phyloP scores from a whole-genome alignment of 2,329 filamentous ascomycete species.

The Hirsutella thompsonii region DNA sequence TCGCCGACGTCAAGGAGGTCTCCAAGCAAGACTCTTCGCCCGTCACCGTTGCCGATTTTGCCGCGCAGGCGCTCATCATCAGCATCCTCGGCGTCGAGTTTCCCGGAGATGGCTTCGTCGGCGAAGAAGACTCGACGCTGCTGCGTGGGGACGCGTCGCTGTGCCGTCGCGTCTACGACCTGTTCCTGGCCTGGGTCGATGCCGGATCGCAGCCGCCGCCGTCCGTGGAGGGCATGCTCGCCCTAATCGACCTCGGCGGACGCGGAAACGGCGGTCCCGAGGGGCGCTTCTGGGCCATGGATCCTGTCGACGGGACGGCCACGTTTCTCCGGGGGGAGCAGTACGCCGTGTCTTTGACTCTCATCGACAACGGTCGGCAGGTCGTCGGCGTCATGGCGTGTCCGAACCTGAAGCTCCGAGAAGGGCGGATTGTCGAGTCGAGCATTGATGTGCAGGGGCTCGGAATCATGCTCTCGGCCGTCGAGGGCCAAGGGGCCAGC shows the following conservation, averaged over 20 bases:
- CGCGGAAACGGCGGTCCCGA: slow-evolving; percentile 20
- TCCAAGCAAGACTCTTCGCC: slow-evolving; percentile 46
- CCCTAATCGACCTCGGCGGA: slow-evolving; percentile 47
- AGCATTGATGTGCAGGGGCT: slow-evolving; percentile 18
- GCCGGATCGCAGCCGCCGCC: not conserved
- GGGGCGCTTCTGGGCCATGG: slow-evolving; percentile 45
- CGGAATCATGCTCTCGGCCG: slow-evolving; percentile 22
- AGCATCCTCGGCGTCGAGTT: slow-evolving; percentile 38
- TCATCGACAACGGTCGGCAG: slow-evolving; percentile 44
- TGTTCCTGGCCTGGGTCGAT: slow-evolving; percentile 24
- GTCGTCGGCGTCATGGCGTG: slow-evolving; percentile 47
- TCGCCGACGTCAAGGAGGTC: slow-evolving; percentile 30
- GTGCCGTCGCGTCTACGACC: slow-evolving; percentile 39
- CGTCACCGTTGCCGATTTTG: slow-evolving; percentile 52
- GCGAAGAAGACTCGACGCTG: slow-evolving; percentile 44
- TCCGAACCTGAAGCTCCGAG: slow-evolving; percentile 36
- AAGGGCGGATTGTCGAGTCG: slow-evolving; percentile 19
- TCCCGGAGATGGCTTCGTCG: slow-evolving; percentile 43
- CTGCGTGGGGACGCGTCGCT: slow-evolving; percentile 35
- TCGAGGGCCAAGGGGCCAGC: slow-evolving; percentile 5
- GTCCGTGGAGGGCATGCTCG: slow-evolving; percentile 41
- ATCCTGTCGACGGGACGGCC: slow-evolving; percentile 52
- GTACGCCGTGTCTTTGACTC: slow-evolving; percentile 47
- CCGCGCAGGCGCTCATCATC: slow-evolving; percentile 49
- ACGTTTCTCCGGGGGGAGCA: slow-evolving; percentile 48